A percentile compares a stretch with the other conserved stretches of the same genome.
Conservation (phyloP, 1,284 basidiomycete species). For the Abortiporus biennis region DNA sequence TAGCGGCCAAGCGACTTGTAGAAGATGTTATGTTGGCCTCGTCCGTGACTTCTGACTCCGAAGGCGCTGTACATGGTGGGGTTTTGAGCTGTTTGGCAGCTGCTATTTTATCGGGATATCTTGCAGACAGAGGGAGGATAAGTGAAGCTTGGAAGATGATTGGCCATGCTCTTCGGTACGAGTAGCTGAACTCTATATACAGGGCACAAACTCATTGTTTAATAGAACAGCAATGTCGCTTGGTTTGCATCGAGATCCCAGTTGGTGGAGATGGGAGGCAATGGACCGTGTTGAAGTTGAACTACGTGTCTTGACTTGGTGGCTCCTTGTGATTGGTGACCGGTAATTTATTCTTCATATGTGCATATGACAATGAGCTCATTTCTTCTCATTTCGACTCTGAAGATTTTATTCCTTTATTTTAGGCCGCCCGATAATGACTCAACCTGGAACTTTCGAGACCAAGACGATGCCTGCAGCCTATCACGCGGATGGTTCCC, state of each 20-base stretch:
- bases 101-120: constrained; percentile 37
- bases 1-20: constrained; percentile 37
- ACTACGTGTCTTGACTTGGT: constrained; percentile 41
- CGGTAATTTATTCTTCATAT: constrained; percentile 1
- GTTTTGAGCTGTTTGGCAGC: constrained; percentile 41
- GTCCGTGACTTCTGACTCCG: constrained; percentile 29
- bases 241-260: constrained; percentile 47
- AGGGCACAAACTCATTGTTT: constrained; percentile 15
- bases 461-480: constrained; percentile 28
- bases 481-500: constrained; percentile 28
- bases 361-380: neutral
- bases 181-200: neutral
- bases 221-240: constrained; percentile 37
- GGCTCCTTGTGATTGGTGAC: constrained; percentile 43
- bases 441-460: constrained; percentile 30
- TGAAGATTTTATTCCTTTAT: constrained; percentile 37
- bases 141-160: constrained; percentile 51
- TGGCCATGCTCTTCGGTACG: constrained; percentile 21
- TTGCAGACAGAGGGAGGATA: constrained; percentile 40
- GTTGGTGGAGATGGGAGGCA: constrained; percentile 39
- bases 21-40: constrained; percentile 38
- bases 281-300: constrained; percentile 41
- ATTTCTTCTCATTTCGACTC: neutral
- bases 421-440: constrained; percentile 40
- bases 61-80: constrained; percentile 38